These are phyloP conservation scores for Croton setiger DNA, from an alignment of 441 rosid species.

Conservation along the genomic window DNA sequence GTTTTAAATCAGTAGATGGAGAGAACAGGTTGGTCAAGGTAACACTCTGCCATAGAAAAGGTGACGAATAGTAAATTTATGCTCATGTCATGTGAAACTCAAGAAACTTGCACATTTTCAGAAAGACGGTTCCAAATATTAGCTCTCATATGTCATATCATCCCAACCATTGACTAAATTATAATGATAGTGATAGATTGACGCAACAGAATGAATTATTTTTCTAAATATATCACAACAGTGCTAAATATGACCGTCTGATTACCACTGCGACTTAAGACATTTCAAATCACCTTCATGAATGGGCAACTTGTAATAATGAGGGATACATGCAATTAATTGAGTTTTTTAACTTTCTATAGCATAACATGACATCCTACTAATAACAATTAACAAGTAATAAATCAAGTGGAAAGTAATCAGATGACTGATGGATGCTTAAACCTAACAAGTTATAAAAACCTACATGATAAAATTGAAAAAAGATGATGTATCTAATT, in stretches of 20 bases:
- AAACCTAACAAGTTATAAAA: not conserved
- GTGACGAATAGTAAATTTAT: not conserved
- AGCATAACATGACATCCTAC: not conserved
- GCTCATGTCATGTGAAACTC: not conserved
- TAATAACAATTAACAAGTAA: constrained; percentile 1
- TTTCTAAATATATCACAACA: too few species aligned
- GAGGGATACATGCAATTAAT: not conserved
- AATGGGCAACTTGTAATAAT: not conserved
- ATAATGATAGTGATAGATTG: too few species aligned
- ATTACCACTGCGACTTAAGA: too few species aligned
- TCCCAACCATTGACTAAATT: too few species aligned
- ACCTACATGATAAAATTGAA: not conserved
- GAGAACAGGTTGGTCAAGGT: not conserved
- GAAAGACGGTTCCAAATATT: not conserved
- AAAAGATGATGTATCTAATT: not conserved
- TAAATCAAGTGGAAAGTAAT: not conserved
- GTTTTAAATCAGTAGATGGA: not conserved
- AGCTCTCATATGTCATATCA: too few species aligned
- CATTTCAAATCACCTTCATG: not conserved
- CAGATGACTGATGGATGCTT: not conserved
- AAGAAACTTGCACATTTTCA: constrained; percentile 1
- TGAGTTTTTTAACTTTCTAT: not conserved
- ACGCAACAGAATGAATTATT: too few species aligned
- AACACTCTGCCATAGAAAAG: not conserved
- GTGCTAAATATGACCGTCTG: too few species aligned